These are phyloP conservation scores for Epicoccum nigrum DNA, from an alignment of 2,329 filamentous ascomycete species.

Conservation along the genomic window DNA sequence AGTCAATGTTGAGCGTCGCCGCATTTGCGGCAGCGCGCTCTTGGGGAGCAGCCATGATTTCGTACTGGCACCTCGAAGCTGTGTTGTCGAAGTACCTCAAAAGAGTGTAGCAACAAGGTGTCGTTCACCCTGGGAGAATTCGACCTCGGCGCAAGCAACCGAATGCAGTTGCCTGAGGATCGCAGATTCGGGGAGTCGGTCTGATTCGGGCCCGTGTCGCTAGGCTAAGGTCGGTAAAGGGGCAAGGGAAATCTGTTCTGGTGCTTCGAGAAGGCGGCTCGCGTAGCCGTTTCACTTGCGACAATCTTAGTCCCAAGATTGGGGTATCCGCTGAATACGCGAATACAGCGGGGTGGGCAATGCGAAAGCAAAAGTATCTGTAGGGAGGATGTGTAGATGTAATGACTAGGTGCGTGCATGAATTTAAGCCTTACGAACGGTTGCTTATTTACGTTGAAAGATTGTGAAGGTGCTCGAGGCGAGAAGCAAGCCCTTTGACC, in stretches of 20 bases:
- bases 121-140: conserved; percentile 16
- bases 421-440: too few relatives aligned
- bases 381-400: not conserved
- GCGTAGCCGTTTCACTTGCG: conserved; percentile 12
- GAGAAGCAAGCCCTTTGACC: conserved; percentile 1
- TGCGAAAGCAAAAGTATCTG: not conserved
- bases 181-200: conserved; percentile 11
- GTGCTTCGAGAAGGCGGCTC: conserved; percentile 7
- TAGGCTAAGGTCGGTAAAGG: conserved; percentile 14
- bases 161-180: conserved; percentile 6
- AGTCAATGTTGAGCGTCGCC: conserved; percentile 7
- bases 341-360: conserved; percentile 1
- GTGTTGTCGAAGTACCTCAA: conserved; percentile 6
- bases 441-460: too few relatives aligned
- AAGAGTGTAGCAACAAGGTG: conserved; percentile 5
- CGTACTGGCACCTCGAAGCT: conserved; percentile 9
- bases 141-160: conserved; percentile 15
- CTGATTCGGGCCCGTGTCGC: conserved; percentile 10
- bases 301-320: conserved; percentile 5
- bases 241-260: conserved; percentile 8
- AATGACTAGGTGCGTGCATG: not conserved
- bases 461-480: not conserved
- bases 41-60: conserved; percentile 15
- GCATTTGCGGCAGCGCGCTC: conserved; percentile 13
- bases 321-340: conserved; percentile 9